Conservation (phyloP, 2,329 filamentous ascomycete genomes). For the Trichothecium sympodiale region DNA sequence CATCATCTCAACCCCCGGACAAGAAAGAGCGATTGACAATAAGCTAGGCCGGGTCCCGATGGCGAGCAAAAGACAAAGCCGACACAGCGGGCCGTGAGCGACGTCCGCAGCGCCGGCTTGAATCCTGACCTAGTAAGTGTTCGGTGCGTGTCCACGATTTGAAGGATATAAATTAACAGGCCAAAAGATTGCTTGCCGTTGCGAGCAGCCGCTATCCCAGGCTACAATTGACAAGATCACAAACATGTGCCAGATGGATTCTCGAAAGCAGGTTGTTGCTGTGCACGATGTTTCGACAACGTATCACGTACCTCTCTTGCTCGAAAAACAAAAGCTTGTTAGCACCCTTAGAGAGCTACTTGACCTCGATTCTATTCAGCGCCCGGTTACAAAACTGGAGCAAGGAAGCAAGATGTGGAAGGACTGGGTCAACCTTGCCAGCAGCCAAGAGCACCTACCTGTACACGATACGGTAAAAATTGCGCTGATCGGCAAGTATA, state of each 20-base stretch:
- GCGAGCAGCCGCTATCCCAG: slow-evolving; percentile 63
- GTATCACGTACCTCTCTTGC: slow-evolving; percentile 90
- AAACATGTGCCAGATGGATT: slow-evolving; percentile 76
- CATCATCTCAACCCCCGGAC: background rate
- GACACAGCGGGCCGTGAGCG: slow-evolving; percentile 80
- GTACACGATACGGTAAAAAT: slow-evolving; percentile 55
- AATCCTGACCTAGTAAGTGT: slow-evolving; percentile 53
- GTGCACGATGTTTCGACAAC: slow-evolving; percentile 83
- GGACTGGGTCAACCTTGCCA: slow-evolving; percentile 64
- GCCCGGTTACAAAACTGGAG: slow-evolving; percentile 37
- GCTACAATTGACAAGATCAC: slow-evolving; percentile 79
- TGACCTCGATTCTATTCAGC: slow-evolving; percentile 45
- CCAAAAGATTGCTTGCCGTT: slow-evolving; percentile 77
- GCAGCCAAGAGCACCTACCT: slow-evolving; percentile 52
- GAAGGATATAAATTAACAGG: no score
- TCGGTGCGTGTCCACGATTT: background rate
- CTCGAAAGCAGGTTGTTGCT: slow-evolving; percentile 67
- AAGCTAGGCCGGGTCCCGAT: slow-evolving; percentile 12
- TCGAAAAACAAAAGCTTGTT: slow-evolving; percentile 70
- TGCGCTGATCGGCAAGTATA: slow-evolving; percentile 88
- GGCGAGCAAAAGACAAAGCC: slow-evolving; percentile 92
- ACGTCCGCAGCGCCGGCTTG: slow-evolving; percentile 70
- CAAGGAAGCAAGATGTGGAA: slow-evolving; percentile 63
- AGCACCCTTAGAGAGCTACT: slow-evolving; percentile 55
- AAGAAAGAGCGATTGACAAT: slow-evolving; percentile 3